Conservation (phyloP, 768 basidiomycete species). For the Filobasidium floriforme region DNA sequence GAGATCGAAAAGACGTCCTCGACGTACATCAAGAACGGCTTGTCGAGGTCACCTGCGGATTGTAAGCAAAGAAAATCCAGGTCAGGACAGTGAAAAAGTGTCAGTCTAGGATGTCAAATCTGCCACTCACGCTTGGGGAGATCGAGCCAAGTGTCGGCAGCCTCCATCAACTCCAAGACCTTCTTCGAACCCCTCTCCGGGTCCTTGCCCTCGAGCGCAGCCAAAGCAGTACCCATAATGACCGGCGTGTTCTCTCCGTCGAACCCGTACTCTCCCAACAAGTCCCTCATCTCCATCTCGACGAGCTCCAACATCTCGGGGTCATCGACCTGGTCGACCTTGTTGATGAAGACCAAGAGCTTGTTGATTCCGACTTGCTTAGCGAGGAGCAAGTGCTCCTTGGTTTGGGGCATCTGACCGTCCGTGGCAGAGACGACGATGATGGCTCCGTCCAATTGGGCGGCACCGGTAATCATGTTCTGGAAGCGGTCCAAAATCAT, state of each 20-base stretch:
- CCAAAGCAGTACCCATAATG: conserved; percentile 91
- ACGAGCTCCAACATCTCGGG: conserved; percentile 98
- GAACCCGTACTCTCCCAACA: conserved; percentile 82
- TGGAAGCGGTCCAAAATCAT: conserved; percentile 49
- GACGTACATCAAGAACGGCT: conserved; percentile 91
- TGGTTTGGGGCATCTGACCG: conserved; percentile 99
- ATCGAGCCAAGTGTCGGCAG: conserved; percentile 91
- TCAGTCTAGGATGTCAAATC: too few relatives aligned
- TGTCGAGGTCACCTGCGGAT: conserved; percentile 63
- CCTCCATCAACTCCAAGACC: conserved; percentile 69
- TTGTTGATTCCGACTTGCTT: conserved; percentile 97
- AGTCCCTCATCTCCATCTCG: conserved; percentile 99
- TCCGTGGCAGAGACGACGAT: conserved; percentile 90
- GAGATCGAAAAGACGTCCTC: conserved; percentile 97
- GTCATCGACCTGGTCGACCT: conserved; percentile 92
- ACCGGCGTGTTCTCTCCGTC: conserved; percentile 99
- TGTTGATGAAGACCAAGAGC: conserved; percentile 99
- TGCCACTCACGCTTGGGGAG: conserved; percentile 63
- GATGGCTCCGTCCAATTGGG: conserved; percentile 74
- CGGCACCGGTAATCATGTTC: conserved; percentile 98
- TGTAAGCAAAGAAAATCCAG: conserved; percentile 38
- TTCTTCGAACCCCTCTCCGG: conserved; percentile 70
- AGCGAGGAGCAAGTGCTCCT: conserved; percentile 93
- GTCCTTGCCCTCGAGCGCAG: conserved; percentile 81
- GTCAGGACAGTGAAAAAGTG: too few relatives aligned